Conservation (phyloP, 2,329 filamentous ascomycete genomes). For the Fusarium luffae region DNA sequence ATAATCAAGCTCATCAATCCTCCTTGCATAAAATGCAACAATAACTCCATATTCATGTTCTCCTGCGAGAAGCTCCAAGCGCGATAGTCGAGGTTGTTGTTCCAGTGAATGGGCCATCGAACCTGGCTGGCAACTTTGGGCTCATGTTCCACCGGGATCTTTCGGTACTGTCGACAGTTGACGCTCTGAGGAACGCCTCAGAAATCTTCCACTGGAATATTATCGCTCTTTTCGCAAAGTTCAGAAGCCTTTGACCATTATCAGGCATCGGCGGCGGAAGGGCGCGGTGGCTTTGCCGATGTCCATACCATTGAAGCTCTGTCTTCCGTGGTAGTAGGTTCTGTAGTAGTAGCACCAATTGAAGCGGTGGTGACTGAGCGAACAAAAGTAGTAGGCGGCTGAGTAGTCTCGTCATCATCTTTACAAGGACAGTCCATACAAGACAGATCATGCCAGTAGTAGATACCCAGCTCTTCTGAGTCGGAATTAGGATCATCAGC, state of each 20-base stretch:
- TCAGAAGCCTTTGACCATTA: not conserved
- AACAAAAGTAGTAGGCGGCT: not conserved
- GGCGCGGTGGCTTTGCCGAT: not conserved
- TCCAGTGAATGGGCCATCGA: not conserved
- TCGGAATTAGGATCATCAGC: conserved; percentile 4
- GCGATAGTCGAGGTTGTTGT: not conserved
- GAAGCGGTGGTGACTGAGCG: not conserved
- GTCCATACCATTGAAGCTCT: not conserved
- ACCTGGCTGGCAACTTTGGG: not conserved
- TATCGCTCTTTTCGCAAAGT: not conserved
- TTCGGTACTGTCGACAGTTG: not conserved
- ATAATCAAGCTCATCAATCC: not conserved
- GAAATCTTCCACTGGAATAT: not conserved
- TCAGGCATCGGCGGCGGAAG: not conserved
- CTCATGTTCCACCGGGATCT: not conserved
- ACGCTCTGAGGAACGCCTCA: not conserved
- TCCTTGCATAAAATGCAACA: too few species aligned
- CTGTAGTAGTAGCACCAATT: not conserved
- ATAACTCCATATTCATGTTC: not conserved
- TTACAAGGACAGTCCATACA: conserved; percentile 10
- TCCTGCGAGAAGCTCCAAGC: not conserved
- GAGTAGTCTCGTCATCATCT: not conserved
- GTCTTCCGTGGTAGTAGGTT: not conserved
- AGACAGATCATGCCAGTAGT: conserved; percentile 12
- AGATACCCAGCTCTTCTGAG: not conserved